Evolutionary conservation across 768 basidiomycete genomes (phyloP), one percentile per base, ranked within the genome.

Genomic region (Sporobolomyces roseus): DNA sequence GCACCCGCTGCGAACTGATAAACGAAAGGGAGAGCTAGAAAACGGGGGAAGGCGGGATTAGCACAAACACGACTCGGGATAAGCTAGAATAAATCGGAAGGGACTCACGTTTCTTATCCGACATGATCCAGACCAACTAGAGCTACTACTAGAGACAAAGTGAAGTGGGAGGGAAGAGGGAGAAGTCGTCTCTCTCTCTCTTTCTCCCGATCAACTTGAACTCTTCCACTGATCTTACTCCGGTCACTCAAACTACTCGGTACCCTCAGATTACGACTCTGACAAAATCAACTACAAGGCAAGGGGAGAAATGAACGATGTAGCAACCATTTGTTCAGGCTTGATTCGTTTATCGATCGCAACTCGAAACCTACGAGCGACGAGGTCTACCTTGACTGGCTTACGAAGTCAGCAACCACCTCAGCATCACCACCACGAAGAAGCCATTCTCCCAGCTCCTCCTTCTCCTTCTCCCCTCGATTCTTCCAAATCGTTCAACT

Each of bases 1-100:
- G 94, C 96, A 52, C 96, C 96, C 1, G 94, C 93, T 1, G 87
- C 84, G 77, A 99, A 98, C 76, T 90, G 96, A 71, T 92, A 81
- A 23, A 75, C 75, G 75, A 81, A 81, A 4, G 80, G 80, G 17
- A 81, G 75, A 30, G 80, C 79, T 80, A 36, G 1, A 23, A 23
- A n/a, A 27, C 45, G 54, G 45, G 62, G 14, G 30, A 33, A 16
- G 32, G 36, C 25, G 49, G 61, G 8, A 41, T 21, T 32, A 41
- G 25, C 35, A 14, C 6, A 17, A 62, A 23, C 51, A 13, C 19
- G 1, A 48, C 14, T 4, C 35, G 45, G 30, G 36, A 19, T 1
- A 16, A 14, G 56, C 7, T 30, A 58, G n/a, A 33, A n/a, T 23
- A 36, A 19, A 21, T 3, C 7, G 41, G 27, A 30, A 5, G 41